Conservation (phyloP, 331 rosid genomes). For the Pyracantha coccinea region DNA sequence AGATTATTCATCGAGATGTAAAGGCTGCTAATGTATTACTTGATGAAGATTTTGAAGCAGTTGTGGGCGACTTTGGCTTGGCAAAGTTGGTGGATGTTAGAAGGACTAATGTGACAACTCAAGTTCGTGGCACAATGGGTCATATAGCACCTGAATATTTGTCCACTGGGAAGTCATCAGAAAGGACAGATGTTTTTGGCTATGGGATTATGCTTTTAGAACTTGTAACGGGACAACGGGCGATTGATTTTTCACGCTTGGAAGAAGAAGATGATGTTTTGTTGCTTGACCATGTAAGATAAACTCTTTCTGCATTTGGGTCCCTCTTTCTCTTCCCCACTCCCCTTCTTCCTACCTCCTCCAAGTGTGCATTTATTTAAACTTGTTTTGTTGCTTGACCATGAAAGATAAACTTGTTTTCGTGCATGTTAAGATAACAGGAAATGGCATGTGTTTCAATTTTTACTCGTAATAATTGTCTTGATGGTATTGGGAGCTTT, state of each 20-base stretch:
- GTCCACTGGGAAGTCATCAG: slow-evolving; percentile 92
- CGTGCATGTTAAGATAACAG: not conserved
- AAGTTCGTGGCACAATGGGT: slow-evolving; percentile 97
- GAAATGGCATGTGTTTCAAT: not conserved
- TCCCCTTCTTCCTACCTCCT: not conserved
- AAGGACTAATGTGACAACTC: slow-evolving; percentile 83
- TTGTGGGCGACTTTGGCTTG: slow-evolving; percentile 89
- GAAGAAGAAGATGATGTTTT: slow-evolving; percentile 91
- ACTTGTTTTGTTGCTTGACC: not conserved
- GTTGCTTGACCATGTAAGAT: slow-evolving; percentile 81
- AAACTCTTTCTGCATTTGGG: slow-evolving; percentile 3
- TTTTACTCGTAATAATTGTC: not conserved
- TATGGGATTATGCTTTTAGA: slow-evolving; percentile 91
- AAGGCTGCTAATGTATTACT: slow-evolving; percentile 92
- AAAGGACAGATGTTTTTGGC: slow-evolving; percentile 91
- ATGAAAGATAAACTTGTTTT: not conserved
- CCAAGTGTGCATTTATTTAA: not conserved
- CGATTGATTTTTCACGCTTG: slow-evolving; percentile 85
- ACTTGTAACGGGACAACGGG: slow-evolving; percentile 82
- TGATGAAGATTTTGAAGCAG: slow-evolving; percentile 91
- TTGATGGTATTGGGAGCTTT: not conserved
- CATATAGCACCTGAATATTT: slow-evolving; percentile 96
- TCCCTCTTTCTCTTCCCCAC: not conserved
- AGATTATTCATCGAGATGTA: slow-evolving; percentile 94
- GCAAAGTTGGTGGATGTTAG: slow-evolving; percentile 91